These are phyloP conservation scores for Paramarasmius palmivorus DNA, from an alignment of 1,284 basidiomycete genomes.

Conservation along the genomic window DNA sequence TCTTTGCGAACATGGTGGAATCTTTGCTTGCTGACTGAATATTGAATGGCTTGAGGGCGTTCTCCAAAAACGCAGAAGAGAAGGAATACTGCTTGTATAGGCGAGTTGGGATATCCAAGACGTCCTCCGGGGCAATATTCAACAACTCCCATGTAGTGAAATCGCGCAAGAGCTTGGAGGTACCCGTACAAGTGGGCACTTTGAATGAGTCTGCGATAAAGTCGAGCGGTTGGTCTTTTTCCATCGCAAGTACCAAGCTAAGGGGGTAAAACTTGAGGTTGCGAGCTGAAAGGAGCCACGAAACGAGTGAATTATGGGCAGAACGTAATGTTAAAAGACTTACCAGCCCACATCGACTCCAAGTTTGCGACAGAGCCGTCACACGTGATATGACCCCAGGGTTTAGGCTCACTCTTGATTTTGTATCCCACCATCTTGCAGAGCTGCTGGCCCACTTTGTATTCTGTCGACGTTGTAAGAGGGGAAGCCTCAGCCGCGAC, in stretches of 20 bases:
- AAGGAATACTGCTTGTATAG: conserved; percentile 25
- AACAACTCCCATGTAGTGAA: conserved; percentile 31
- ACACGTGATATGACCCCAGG: not conserved
- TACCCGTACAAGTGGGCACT: conserved; percentile 22
- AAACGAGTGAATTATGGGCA: not conserved
- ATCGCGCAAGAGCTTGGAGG: conserved; percentile 24
- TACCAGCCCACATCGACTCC: not conserved
- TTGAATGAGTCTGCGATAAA: conserved; percentile 28
- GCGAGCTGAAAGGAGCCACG: conserved; percentile 17
- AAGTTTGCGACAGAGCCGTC: not conserved
- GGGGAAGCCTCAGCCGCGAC: not conserved
- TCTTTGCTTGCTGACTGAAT: conserved; percentile 36
- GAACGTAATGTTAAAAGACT: not conserved
- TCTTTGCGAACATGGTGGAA: no score
- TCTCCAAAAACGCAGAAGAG: conserved; percentile 23
- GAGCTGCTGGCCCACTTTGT: not conserved
- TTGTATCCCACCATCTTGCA: not conserved
- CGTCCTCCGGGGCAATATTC: conserved; percentile 24
- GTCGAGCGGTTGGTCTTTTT: conserved; percentile 22
- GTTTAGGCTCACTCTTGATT: not conserved
- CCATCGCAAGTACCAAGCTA: conserved; percentile 30
- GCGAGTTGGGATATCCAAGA: conserved; percentile 27
- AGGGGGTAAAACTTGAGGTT: conserved; percentile 42
- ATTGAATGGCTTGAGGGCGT: conserved; percentile 28
- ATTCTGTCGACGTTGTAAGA: not conserved